Conservation (phyloP, 2,329 filamentous ascomycete genomes). For the Arthrobotrys pseudoclavata region DNA sequence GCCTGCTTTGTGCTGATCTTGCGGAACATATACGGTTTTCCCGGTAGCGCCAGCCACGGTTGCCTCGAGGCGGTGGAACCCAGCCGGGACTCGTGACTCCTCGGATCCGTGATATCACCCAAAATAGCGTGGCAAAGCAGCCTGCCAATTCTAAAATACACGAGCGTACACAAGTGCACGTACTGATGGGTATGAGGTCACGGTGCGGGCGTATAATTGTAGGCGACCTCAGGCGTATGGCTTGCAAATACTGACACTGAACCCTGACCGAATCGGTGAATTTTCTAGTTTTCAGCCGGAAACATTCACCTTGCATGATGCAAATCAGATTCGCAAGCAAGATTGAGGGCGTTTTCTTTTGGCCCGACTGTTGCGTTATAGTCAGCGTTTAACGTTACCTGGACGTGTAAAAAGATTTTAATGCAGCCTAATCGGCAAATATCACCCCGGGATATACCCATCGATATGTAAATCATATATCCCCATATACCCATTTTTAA, state of each 20-base stretch:
- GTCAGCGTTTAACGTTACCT: slow-evolving; percentile 16
- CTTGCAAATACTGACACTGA: slow-evolving; percentile 5
- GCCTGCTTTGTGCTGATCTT: not conserved
- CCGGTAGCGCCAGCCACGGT: slow-evolving; percentile 48
- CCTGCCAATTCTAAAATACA: slow-evolving; percentile 9
- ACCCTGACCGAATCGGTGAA: slow-evolving; percentile 44
- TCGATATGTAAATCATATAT: not conserved
- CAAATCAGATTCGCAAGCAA: slow-evolving; percentile 26
- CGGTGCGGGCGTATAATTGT: slow-evolving; percentile 10
- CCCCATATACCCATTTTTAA: slow-evolving; percentile 37
- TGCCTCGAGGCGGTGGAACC: slow-evolving; percentile 40
- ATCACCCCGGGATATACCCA: slow-evolving; percentile 13
- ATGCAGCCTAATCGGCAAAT: slow-evolving; percentile 57
- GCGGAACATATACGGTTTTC: slow-evolving; percentile 45
- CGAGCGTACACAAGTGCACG: not conserved
- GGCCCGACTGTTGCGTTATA: slow-evolving; percentile 17
- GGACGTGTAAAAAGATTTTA: slow-evolving; percentile 11
- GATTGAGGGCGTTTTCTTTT: slow-evolving; percentile 17
- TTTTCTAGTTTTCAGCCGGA: slow-evolving; percentile 37
- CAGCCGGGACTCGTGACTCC: slow-evolving; percentile 5
- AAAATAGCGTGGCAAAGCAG: slow-evolving; percentile 22
- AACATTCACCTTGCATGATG: slow-evolving; percentile 22
- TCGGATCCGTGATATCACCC: slow-evolving; percentile 11
- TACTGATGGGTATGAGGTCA: not conserved
- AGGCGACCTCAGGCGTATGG: not conserved